Base-by-base conservation (phyloP, 495 filamentous ascomycete species). In the Podospora anserina region DNA sequence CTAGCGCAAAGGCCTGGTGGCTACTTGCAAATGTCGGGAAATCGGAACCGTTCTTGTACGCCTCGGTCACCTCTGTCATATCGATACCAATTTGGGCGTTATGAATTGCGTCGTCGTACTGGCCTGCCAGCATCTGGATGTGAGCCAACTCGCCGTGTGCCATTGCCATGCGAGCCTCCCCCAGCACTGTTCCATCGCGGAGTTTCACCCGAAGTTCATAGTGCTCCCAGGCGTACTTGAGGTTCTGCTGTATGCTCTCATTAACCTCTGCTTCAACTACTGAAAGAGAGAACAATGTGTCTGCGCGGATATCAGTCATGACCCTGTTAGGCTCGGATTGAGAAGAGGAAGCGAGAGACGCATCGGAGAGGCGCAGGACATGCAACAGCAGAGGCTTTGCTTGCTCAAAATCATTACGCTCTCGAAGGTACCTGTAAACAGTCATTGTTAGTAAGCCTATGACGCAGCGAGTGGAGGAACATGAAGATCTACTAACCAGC, bases 71-170 rank as follows among this genome's bases (percentile, higher is more conserved):
- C 11, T 39, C 32, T 5, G 32, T 39, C 32, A 39, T 39, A 39
- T 39, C 32, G 32, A 39, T 39, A 39, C 32, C 32, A 39, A 39
- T 11, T 39, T 39, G 32, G 32, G 32, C 57, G 57, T 27, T 20
- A 27, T 27, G 20, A 9, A 59, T 59, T 20, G 57, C 57, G 9
- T 59, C 57, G 20, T 59, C 57, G n/a, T 59, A 59, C 57, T 27
- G 57, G 57, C 57, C 57, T 20, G 57, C 57, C 13, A 59, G 57
- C 57, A 59, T 20, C 18, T 59, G 57, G 9, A 59, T 59, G n/a
- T 59, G 27, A 59, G 57, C 57, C 57, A 59, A 27, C 27, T 59
- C 57, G 19, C 57, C 57, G 57, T 59, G 57, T n/a, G 57, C 57
- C 57, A 59, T 59, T 13, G 57, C 57, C 9, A 59, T 27, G 13